Evolutionary conservation across 805 yeast genomes (phyloP), one percentile per base, ranked within the genome.

Genomic region (Citeromyces matritensis): DNA sequence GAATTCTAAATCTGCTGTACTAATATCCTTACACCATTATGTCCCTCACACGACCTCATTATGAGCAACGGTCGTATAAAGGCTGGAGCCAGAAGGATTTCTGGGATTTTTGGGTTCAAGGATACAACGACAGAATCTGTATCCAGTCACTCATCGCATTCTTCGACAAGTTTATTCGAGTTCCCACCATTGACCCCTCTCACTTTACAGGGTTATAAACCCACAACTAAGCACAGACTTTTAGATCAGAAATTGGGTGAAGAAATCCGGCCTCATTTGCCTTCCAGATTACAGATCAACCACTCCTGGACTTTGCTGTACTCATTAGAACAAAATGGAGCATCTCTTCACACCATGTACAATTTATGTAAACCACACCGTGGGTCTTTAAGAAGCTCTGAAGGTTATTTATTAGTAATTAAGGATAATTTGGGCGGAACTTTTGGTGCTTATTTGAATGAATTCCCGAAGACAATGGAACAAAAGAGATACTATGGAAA

Each of bases 271-370:
- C 57, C 60, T 17, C 63, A 83, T 33, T 49, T 91, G 37, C 95
- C 96, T 0, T 65, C 82, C 4, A 60, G 96, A 30, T 57, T 81
- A 26, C 95, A 84, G 48, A 59, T 88, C 15, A 70, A 70, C 37
- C 75, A 78, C 25, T 65, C 66, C 5, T 91, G 97, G 98, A 53
- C 64, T 5, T 51, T 91, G 31, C 51, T 74, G 3, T 88, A 86
- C 48, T 77, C 91, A n/a, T 53, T 83, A 37, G 96, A 86, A 42
- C 95, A 84, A 50, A 82, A 85, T 48, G 98, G 98, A 0, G 76
- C 94, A 0, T 81, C 95, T 0, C 51, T 88, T 33, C 73, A 68
- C 35, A 85, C 97, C 1, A 52, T 91, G 11, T 88, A 86, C 48
- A 56, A 65, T 10, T 57, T 62, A 29, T 51, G 70, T 34, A 57